Evolutionary conservation across 192 early-diverging fungal genomes (phyloP).

Genomic region (Backusella tarrabulga): DNA sequence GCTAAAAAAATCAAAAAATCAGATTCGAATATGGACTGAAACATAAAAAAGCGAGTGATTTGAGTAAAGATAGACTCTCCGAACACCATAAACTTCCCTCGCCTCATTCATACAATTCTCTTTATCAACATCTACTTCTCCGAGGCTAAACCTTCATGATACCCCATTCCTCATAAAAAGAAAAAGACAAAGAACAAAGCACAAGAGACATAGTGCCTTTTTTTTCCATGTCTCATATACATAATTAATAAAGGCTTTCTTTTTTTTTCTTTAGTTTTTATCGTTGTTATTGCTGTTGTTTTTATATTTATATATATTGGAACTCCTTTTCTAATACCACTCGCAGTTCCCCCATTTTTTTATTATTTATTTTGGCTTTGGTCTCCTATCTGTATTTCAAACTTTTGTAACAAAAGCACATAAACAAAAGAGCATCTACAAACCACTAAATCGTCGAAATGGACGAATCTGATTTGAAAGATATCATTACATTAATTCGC

Average conservation of each 20-base stretch:
- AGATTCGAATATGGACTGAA: slow-evolving; percentile 18
- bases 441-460: neutral
- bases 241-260: slow-evolving; percentile 2
- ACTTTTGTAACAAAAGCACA: neutral
- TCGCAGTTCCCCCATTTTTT: neutral
- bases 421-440: neutral
- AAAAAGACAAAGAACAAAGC: neutral
- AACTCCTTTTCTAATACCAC: neutral
- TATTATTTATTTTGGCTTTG: slow-evolving; percentile 8
- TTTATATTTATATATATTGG: neutral
- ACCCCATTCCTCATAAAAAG: neutral
- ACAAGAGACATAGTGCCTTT: neutral
- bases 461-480: neutral
- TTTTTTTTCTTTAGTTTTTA: slow-evolving; percentile 7
- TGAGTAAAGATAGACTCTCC: neutral
- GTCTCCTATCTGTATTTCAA: neutral
- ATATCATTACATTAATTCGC: slow-evolving; percentile 8
- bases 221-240: slow-evolving; percentile 8
- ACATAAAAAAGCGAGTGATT: neutral
- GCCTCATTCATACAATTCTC: neutral
- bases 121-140: neutral
- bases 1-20: slow-evolving; percentile 35
- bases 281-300: slow-evolving; percentile 6
- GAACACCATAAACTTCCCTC: neutral
- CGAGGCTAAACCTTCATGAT: slow-evolving; percentile 8